Evolutionary conservation across 164 flowering plant genomes (phyloP).

Genomic region (Paratinospora sagittata): DNA sequence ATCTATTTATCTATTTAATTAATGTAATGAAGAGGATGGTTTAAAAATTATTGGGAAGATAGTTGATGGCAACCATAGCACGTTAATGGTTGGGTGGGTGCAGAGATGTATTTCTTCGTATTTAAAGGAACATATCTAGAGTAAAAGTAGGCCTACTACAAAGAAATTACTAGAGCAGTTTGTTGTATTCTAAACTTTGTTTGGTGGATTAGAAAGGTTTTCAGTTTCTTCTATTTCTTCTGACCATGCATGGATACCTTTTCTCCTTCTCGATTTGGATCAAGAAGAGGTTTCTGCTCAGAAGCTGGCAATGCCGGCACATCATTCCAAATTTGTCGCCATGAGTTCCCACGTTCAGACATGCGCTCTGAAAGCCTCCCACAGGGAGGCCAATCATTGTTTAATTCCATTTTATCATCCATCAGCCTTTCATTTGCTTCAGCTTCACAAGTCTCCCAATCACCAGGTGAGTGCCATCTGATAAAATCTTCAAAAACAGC

Average conservation of each 20-base stretch:
- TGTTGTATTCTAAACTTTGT: background rate
- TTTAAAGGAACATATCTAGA: background rate
- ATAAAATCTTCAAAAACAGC: constrained; percentile 95
- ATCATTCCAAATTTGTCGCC: constrained; percentile 88
- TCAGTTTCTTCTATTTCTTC: background rate
- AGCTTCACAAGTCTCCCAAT: constrained; percentile 56
- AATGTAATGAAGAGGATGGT: background rate
- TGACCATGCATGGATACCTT: constrained; percentile 42
- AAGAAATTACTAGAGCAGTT: background rate
- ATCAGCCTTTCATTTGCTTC: constrained; percentile 8
- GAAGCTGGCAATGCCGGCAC: constrained; percentile 60
- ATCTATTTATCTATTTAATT: background rate
- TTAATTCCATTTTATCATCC: constrained; percentile 10
- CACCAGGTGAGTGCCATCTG: constrained; percentile 98
- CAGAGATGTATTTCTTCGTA: background rate
- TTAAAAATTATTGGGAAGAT: background rate
- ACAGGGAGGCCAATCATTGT: constrained; percentile 74
- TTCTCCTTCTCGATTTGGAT: constrained; percentile 92
- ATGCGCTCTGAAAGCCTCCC: constrained; percentile 65
- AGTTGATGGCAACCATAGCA: background rate
- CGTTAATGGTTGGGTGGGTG: background rate
- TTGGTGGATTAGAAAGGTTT: background rate
- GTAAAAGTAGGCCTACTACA: background rate
- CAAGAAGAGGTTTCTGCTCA: constrained; percentile 88
- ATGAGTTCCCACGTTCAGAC: constrained; percentile 78